Evolutionary conservation across 768 basidiomycete genomes (phyloP).

Genomic region (Lentinula sp.): DNA sequence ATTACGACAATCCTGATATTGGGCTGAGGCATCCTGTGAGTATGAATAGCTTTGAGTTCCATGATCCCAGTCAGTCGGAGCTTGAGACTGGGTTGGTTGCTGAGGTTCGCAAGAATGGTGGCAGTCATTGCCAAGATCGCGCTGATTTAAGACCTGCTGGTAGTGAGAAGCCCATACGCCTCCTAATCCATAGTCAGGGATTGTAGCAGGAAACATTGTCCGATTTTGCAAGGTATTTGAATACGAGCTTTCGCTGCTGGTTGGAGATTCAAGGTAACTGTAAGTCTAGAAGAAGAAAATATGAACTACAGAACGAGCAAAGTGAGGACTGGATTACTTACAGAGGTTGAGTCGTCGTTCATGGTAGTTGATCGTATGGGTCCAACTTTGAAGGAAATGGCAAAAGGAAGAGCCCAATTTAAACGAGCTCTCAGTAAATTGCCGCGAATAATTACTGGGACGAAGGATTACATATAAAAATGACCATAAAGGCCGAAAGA

Average conservation of each 20-base stretch:
- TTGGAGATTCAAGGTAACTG: not conserved
- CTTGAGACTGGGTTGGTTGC: not conserved
- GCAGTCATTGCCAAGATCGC: not conserved
- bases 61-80: slow-evolving; percentile 20
- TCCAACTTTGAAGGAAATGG: not conserved
- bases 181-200: not conserved
- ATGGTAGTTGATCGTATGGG: not conserved
- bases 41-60: slow-evolving; percentile 6
- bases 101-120: not conserved
- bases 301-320: not conserved
- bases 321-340: not conserved
- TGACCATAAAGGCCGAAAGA: not conserved
- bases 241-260: not conserved
- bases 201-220: not conserved
- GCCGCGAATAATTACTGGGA: not conserved
- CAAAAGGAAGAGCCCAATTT: not conserved
- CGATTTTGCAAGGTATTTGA: not conserved
- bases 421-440: not conserved
- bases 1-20: slow-evolving; percentile 1
- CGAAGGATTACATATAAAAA: not conserved
- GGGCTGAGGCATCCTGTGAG: slow-evolving; percentile 5
- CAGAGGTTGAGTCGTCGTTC: not conserved
- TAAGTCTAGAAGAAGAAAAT: not conserved
- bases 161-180: not conserved
- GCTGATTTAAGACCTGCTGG: not conserved